Evolutionary conservation across 2,329 filamentous ascomycete species (phyloP).

Genomic region (Stemphylium vesicarium): DNA sequence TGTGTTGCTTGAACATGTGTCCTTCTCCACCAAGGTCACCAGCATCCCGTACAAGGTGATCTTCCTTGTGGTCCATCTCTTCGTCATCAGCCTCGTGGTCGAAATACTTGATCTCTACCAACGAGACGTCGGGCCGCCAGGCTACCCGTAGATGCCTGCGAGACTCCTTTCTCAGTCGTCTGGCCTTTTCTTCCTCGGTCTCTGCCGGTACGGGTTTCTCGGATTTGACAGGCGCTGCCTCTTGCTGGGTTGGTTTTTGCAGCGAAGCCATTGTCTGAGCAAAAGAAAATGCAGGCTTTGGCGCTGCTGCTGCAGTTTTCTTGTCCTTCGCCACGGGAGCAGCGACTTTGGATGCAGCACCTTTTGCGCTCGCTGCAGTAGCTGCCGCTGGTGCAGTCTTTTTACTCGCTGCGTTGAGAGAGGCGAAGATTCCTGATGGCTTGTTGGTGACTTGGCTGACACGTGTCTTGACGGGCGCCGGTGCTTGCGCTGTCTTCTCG

Average conservation of each 20-base stretch:
- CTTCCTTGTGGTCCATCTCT: constrained; percentile 62
- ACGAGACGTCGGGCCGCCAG: constrained; percentile 71
- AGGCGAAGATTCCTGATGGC: constrained; percentile 54
- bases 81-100: constrained; percentile 76
- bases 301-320: constrained; percentile 32
- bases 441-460: constrained; percentile 51
- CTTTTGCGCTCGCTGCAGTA: constrained; percentile 29
- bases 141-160: constrained; percentile 72
- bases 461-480: constrained; percentile 40
- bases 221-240: constrained; percentile 54
- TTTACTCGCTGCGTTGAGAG: constrained; percentile 54
- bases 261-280: constrained; percentile 50
- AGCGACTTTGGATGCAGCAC: constrained; percentile 34
- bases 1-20: constrained; percentile 60
- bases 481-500: constrained; percentile 33
- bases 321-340: constrained; percentile 33
- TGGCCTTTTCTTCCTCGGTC: constrained; percentile 70
- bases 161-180: constrained; percentile 74
- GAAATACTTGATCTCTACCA: constrained; percentile 73
- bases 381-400: constrained; percentile 43
- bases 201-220: constrained; percentile 64
- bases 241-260: constrained; percentile 62
- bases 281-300: constrained; percentile 49
- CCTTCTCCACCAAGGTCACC: constrained; percentile 72
- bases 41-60: constrained; percentile 73